Base-by-base conservation (phyloP, 352 stramenopile species). In the Globisporangium recalcitrans region DNA sequence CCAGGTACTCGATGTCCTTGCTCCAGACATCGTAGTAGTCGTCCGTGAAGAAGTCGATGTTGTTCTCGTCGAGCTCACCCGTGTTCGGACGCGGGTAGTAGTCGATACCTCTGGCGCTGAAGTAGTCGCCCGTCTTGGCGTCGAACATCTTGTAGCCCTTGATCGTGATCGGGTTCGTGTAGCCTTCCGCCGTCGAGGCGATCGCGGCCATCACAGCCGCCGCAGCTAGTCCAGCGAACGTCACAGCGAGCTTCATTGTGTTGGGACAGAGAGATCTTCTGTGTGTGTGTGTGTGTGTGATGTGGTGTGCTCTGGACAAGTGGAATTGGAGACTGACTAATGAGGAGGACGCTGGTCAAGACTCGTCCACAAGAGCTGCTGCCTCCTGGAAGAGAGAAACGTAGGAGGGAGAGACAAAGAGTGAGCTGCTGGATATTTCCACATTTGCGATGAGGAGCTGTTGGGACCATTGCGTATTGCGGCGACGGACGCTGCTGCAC, bases 41-140 rank as follows among this genome's bases (percentile, higher is more conserved):
- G 64, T 96, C 82, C 44, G 87, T 93, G 69, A 93, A 96, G 48
- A 92, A 85, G 53, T 97, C 88, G 42, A 86, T 48, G 67, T 87
- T 93, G 69, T 95, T 93, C 2, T 65, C 61, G 55, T 91, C 59
- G 21, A 86, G 60, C 47, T 81, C 62, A 34, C 89, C 89, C 0
- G 68, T 59, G 62, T 97, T 97, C 2, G 89, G 86, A 4, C 89
- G 81, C 4, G 87, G 87, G 69, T 95, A 95, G 71, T 96, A 96
- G 66, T 88, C 83, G 40, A 96, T 82, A 8, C 89, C 89, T n/a
- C 77, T 75, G 24, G 91, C 77, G 13, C 70, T 63, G 63, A 96
- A 91, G 32, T 87, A 76, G 22, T 83, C 67, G 26, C 81, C 82
- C 4, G 80, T 93, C 32, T 80, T 77, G 52, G 72, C 68, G 64